Evolutionary conservation across 2,329 filamentous ascomycete species (phyloP), one percentile per base, ranked within the genome.

Genomic region (Penicillium expansum): DNA sequence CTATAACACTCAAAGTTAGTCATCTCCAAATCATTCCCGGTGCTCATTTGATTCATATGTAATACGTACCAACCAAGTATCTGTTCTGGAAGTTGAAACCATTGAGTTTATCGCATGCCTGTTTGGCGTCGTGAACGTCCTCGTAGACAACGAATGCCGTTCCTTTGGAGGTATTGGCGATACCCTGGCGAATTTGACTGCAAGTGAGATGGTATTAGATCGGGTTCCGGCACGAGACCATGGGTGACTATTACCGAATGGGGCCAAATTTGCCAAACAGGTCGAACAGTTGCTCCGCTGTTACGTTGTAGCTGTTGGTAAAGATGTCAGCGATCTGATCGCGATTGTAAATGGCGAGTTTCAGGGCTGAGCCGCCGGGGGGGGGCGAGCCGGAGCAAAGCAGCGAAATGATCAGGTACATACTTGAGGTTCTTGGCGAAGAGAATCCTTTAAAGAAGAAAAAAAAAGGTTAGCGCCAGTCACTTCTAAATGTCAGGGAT

Each of bases 361-460:
- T 32, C 32, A 47, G 18, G 43, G 37, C 33, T 22, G 33, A 52
- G 20, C 37, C 20, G 37, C 38, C 29, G 48, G 22, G 16, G 22
- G 16, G 22, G 33, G 48, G 27, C 22, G 39, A 52, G 52, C 38
- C 38, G 44, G 37, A 39, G 55, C 10, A 54, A 56, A 49, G 52
- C 22, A 45, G 18, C 50, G 37, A 55, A 55, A 27, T 48, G 48
- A 45, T 43, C n/a, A 51, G 43, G 53, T 56, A 79, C 82, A 67
- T 78, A 95, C 91, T 90, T 96, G 82, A 97, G 86, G 86, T 99
- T 97, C 91, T 97, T 97, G 73, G 97, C 93, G 86, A 97, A 97
- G 83, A 99, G 90, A 88, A 94, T 93, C 88, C 93, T 96, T 68
- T 62, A 65, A 29, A 11, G 18, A 30, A 44, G 32, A 13, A 9